phyloP scores from a whole-genome alignment of 2,329 filamentous ascomycete species.

The Aquanectria penicillioides region DNA sequence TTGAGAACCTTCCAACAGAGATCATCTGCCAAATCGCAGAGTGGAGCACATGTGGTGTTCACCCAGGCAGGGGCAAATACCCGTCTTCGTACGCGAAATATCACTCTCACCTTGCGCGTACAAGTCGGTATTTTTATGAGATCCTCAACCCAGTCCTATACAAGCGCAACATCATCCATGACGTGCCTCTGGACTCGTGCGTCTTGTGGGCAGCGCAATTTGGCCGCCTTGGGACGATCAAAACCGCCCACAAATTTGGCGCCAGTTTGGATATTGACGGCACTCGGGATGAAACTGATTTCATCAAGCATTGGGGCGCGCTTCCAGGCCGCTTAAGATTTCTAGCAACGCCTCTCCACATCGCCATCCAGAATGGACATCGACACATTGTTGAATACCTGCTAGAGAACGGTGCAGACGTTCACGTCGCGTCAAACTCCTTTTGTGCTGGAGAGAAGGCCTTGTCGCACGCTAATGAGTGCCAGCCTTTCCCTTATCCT shows the following conservation, averaged over 20 bases:
- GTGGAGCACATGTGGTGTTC: not conserved
- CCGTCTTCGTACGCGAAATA: conserved; percentile 5
- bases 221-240: conserved; percentile 16
- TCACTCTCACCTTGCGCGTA: conserved; percentile 20
- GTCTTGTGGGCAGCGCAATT: conserved; percentile 16
- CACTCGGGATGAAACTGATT: not conserved
- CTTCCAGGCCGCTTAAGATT: not conserved
- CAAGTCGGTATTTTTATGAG: conserved; percentile 10
- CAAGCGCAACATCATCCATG: not conserved
- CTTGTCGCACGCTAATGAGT: not conserved
- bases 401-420: conserved; percentile 10
- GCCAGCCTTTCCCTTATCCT: not conserved
- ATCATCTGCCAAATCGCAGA: conserved; percentile 12
- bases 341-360: conserved; percentile 16
- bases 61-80: not conserved
- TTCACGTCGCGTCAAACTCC: conserved; percentile 6
- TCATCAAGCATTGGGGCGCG: not conserved
- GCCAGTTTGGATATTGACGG: conserved; percentile 12
- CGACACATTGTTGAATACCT: conserved; percentile 23
- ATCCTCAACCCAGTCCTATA: conserved; percentile 19
- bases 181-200: conserved; percentile 5
- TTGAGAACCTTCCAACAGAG: conserved; percentile 9
- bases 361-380: conserved; percentile 22
- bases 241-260: conserved; percentile 14
- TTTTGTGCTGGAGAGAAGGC: conserved; percentile 5